Evolutionary conservation across 441 rosid genomes (phyloP), one percentile per base, ranked within the genome.

Genomic region (Biscutella laevigata): DNA sequence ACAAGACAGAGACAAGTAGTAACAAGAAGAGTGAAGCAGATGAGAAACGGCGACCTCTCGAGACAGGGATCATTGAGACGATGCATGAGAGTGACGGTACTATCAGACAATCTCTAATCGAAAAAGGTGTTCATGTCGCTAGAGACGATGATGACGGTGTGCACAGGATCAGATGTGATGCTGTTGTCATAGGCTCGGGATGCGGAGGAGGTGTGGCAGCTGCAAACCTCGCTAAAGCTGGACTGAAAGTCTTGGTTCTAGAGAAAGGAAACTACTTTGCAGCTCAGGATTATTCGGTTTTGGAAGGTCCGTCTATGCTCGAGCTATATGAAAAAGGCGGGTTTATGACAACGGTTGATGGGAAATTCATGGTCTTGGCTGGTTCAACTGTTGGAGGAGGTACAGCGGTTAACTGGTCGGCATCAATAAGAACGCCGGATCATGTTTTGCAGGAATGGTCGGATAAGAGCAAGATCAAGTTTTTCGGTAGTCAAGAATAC

Each of bases 301-400:
- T 83, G 0, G 91, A 86, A 73, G 81, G 75, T 6, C 95, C 88
- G 6, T 77, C 88, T 14, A 9, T 75, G 76, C 12, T 6, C 17
- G 78, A 82, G 66, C 47, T 82, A 15, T 84, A 77, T 4, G 88
- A 84, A 54, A 39, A 67, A 2, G 72, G 80, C 0, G 94, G 83
- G 14, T 8, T 75, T 11, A 4, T 77, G 5, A 52, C 86, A 0
- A 72, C 86, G 0, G 21, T 57, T 7, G 73, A 80, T 5, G 90
- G 81, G 29, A 68, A 69, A 28, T 15, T 56, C 37, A 69, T 65
- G 80, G 11, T 87, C 45, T 33, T 78, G 19, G 88, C 94, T 0
- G 95, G 94, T n/a, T 78, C 90, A 7, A 76, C 86, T 0, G 86
- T 87, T 1, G 95, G 95, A 6, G 95, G 95, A 35, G 95, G 95